Evolutionary conservation across 2,329 filamentous ascomycete species (phyloP).

Genomic region (Botrytis fabae): DNA sequence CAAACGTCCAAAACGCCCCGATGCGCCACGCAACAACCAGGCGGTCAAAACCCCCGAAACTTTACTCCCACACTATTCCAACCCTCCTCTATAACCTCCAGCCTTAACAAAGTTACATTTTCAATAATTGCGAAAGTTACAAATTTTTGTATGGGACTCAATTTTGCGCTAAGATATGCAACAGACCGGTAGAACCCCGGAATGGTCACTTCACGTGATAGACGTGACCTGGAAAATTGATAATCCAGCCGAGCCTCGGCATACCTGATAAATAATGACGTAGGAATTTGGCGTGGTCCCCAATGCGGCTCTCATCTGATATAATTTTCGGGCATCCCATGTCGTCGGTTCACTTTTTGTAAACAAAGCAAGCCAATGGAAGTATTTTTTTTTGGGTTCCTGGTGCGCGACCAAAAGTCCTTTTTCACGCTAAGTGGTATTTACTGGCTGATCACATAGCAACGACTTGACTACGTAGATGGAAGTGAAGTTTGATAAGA

Average conservation of each 20-base stretch:
- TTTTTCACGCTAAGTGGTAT: not conserved
- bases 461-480: not conserved
- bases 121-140: not conserved
- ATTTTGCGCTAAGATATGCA: not conserved
- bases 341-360: not conserved
- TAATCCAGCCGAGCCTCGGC: slow-evolving; percentile 4
- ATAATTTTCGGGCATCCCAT: not conserved
- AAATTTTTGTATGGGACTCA: not conserved
- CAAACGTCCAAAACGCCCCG: not conserved
- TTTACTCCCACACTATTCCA: not conserved
- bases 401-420: not conserved
- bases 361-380: not conserved
- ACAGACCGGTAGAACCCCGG: slow-evolving; percentile 6
- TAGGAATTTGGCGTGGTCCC: not conserved
- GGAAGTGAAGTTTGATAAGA: not conserved
- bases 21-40: not conserved
- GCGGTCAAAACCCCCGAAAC: not conserved
- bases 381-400: too few species aligned
- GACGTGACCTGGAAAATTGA: not conserved
- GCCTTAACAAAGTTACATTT: not conserved
- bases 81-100: not conserved
- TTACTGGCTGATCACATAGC: not conserved
- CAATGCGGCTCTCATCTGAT: not conserved
- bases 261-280: too few species aligned
- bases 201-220: not conserved